Percentiles rank a stretch among this genome's conserved stretches.
These are phyloP conservation scores for Pestalotiopsis sp. DNA, from an alignment of 2,329 filamentous ascomycete species.

Conservation along the genomic window DNA sequence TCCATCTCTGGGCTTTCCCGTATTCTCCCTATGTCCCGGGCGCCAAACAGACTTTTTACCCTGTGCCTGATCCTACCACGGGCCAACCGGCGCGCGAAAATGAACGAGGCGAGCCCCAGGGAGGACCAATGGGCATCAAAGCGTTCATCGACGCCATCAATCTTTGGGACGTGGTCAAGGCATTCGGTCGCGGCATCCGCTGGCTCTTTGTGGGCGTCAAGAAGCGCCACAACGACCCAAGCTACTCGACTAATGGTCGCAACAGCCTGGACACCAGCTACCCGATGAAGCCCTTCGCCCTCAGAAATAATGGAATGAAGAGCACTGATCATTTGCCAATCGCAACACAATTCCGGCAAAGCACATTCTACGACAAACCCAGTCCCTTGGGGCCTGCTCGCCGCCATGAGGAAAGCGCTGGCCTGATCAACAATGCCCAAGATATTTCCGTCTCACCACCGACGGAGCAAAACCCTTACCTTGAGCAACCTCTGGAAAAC, in stretches of 20 bases:
- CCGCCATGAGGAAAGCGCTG: conserved; percentile 41
- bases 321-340: conserved; percentile 43
- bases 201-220: conserved; percentile 81
- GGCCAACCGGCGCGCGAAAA: conserved; percentile 45
- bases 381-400: neutral
- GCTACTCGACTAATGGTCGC: conserved; percentile 44
- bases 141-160: conserved; percentile 76
- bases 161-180: conserved; percentile 81
- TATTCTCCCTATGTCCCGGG: conserved; percentile 67
- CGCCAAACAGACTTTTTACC: conserved; percentile 49
- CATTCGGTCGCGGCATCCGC: conserved; percentile 73
- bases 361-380: conserved; percentile 21
- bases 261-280: conserved; percentile 40
- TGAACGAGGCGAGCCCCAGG: conserved; percentile 54
- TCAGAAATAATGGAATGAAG: conserved; percentile 26
- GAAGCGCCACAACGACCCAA: conserved; percentile 55
- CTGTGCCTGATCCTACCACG: conserved; percentile 42
- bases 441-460: conserved; percentile 24
- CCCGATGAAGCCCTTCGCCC: conserved; percentile 31
- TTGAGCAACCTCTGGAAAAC: conserved; percentile 6
- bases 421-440: conserved; percentile 46
- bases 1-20: conserved; percentile 83
- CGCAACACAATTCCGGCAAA: conserved; percentile 39
- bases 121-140: conserved; percentile 65
- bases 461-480: conserved; percentile 20